Evolutionary conservation across 164 flowering plant genomes (phyloP), one percentile per base, ranked within the genome.

Genomic region (Kingdonia uniflora): DNA sequence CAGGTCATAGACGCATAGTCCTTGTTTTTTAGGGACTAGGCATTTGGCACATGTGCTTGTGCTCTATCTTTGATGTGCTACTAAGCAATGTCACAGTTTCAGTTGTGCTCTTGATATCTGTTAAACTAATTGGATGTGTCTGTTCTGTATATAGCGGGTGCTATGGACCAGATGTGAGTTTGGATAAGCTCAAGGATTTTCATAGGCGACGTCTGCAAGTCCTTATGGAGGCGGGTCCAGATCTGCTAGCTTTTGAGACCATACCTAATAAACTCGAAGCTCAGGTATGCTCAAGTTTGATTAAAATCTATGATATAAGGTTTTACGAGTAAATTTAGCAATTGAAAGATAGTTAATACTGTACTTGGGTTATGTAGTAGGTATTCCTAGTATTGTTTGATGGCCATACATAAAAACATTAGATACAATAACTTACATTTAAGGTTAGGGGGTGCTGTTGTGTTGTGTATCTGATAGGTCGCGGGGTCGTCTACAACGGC

Each of bases 211-310:
- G 92, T 58, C 49, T 92, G 66, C 90, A 78, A 71, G 75, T 92
- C 56, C 82, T 92, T 19, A 81, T 79, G 11, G 76, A 78, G 65
- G 81, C 94, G 11, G 82, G 88, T 25, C 71, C 98, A 5, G 96
- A 92, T 57, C 51, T 88, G 69, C 68, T 88, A 17, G 96, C 96
- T 13, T 92, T 92, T 65, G 96, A 92, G 73, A 84, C 98, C 51
- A 88, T 86, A 55, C 98, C 98, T 1, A 88, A 82, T 54, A 92
- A 84, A 65, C 82, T 92, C 22, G 98, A 92, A 78, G 85, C 95
- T 57, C 85, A 83, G 92, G 98, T 91, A 52, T 60, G 66, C 50
- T 29, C 8, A 29, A n/a, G n/a, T n/a, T n/a, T n/a, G n/a, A n/a
- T n/a, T n/a, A n/a, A n/a, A n/a, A n/a, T n/a, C n/a, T n/a, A n/a